phyloP scores from a whole-genome alignment of 768 basidiomycete species.

The Lentinula detonsa region DNA sequence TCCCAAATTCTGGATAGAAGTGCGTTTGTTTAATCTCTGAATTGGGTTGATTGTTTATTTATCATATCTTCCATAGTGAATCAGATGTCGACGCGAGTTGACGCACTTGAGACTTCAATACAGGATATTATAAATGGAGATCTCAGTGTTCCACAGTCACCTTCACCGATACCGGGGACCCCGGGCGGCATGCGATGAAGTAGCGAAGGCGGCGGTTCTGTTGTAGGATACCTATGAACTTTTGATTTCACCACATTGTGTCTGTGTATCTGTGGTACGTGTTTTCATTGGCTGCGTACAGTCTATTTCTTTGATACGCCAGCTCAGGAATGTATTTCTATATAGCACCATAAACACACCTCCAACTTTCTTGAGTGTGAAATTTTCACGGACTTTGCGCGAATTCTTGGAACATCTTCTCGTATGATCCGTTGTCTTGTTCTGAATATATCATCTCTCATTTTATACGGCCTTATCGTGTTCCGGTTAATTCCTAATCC shows the following conservation, averaged over 20 bases:
- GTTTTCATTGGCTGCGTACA: background rate
- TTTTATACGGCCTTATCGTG: background rate
- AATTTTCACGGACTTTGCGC: background rate
- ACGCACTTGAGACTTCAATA: constrained; percentile 83
- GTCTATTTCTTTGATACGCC: background rate
- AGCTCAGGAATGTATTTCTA: background rate
- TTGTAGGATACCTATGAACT: background rate
- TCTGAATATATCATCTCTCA: background rate
- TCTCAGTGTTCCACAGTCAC: constrained; percentile 57
- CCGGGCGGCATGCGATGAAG: constrained; percentile 1
- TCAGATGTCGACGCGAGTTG: constrained; percentile 90
- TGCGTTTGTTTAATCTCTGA: constrained; percentile 29
- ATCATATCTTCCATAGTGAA: constrained; percentile 53
- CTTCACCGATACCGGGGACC: constrained; percentile 34
- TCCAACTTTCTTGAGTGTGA: background rate
- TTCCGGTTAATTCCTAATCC: background rate
- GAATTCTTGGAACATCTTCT: background rate
- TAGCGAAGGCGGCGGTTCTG: background rate
- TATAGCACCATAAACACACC: background rate
- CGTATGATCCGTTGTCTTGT: background rate
- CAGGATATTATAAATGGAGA: constrained; percentile 89
- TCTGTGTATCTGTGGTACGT: background rate
- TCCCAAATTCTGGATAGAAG: constrained; percentile 81
- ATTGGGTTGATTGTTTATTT: constrained; percentile 4
- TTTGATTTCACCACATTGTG: too few relatives aligned